Evolutionary conservation across 768 basidiomycete species (phyloP).

Genomic region (Lactifluus volemus): DNA sequence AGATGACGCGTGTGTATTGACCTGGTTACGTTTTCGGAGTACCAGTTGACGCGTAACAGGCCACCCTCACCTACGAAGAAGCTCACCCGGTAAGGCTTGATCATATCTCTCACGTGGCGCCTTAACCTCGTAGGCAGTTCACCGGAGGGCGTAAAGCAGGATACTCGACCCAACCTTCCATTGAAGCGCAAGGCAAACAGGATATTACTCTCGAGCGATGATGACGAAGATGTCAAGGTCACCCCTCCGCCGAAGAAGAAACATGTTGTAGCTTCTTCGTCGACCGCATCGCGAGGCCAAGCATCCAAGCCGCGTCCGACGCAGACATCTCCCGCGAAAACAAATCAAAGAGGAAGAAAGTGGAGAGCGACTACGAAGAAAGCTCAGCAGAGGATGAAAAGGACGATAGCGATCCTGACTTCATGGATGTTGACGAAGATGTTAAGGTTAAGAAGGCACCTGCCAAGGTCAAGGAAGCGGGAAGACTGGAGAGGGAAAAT

Average conservation of each 20-base stretch:
- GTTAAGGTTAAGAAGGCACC: conserved; percentile 10
- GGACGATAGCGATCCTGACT: conserved; percentile 19
- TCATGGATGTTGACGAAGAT: conserved; percentile 19
- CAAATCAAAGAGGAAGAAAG: conserved; percentile 26
- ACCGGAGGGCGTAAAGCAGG: not conserved
- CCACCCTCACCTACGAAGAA: not conserved
- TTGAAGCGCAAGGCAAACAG: conserved; percentile 19
- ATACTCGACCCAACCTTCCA: conserved; percentile 1
- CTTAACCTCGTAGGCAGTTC: not conserved
- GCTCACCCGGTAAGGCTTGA: not conserved
- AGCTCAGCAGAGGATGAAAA: conserved; percentile 25
- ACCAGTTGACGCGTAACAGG: not conserved
- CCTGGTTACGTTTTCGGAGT: not conserved
- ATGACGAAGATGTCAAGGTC: conserved; percentile 19
- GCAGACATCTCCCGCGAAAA: conserved; percentile 15
- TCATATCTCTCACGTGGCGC: not conserved
- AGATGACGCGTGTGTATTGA: conserved; percentile 11
- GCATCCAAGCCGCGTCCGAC: conserved; percentile 13
- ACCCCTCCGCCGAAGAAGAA: conserved; percentile 16
- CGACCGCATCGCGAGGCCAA: not conserved
- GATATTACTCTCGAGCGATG: conserved; percentile 11
- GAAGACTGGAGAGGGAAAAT: conserved; percentile 13
- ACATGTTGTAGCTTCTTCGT: not conserved
- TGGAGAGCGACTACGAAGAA: conserved; percentile 29
- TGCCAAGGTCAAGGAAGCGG: conserved; percentile 17